Conservation (phyloP, 192 early-diverging fungal species). For the Coemansia sp. region DNA sequence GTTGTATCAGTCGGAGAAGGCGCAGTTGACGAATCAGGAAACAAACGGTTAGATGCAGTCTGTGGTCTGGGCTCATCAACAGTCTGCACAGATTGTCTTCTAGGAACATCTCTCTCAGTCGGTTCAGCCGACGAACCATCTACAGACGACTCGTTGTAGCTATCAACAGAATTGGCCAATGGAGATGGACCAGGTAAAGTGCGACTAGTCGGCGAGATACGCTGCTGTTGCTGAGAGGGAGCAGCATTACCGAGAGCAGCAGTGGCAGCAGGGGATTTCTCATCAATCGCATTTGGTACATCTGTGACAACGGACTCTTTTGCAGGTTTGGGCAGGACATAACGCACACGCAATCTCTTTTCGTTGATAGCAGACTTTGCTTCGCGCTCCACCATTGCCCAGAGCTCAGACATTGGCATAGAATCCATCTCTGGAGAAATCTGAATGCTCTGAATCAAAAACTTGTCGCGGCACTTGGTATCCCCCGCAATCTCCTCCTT, state of each 20-base stretch:
- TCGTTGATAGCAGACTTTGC: conserved; percentile 63
- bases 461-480: conserved; percentile 95
- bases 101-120: neutral
- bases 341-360: conserved; percentile 65
- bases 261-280: conserved; percentile 3
- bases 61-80: neutral
- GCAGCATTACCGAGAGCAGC: conserved; percentile 10
- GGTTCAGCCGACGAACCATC: neutral
- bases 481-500: conserved; percentile 75
- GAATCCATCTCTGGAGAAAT: conserved; percentile 68
- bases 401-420: conserved; percentile 67
- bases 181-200: conserved; percentile 35
- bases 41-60: conserved; percentile 22
- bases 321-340: conserved; percentile 50
- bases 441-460: conserved; percentile 85
- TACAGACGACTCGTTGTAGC: conserved; percentile 1
- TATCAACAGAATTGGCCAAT: conserved; percentile 21
- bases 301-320: conserved; percentile 3
- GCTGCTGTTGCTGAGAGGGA: conserved; percentile 28
- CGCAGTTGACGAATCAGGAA: conserved; percentile 35
- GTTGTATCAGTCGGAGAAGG: conserved; percentile 21
- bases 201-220: conserved; percentile 12
- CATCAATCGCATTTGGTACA: neutral
- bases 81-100: neutral
- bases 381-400: conserved; percentile 64